Evolutionary conservation across 345 rosid species (phyloP).

Genomic region (Citrus maxima): DNA sequence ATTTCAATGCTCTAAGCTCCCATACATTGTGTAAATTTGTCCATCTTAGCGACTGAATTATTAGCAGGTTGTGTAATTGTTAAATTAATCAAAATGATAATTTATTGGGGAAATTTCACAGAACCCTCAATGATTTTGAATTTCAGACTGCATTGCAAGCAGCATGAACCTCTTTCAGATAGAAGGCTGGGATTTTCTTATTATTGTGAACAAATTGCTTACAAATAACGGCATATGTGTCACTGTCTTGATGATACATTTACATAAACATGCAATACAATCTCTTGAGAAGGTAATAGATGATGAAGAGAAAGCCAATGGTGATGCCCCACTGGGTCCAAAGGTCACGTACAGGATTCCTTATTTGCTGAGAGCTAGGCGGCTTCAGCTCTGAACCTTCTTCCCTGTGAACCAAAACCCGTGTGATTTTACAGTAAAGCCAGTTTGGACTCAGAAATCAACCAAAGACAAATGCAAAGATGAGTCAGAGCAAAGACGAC

Average conservation of each 20-base stretch:
- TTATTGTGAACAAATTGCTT: neutral
- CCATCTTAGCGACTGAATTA: neutral
- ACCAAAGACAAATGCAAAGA: neutral
- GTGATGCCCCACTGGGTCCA: conserved; percentile 22
- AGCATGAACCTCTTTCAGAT: neutral
- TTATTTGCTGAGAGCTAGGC: neutral
- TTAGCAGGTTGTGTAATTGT: neutral
- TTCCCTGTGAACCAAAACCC: conserved; percentile 15
- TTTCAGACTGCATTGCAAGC: neutral
- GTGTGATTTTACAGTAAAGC: neutral
- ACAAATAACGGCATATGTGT: neutral
- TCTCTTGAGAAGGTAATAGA: conserved; percentile 29
- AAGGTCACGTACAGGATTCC: neutral
- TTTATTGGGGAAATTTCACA: neutral
- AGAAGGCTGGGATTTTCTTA: neutral
- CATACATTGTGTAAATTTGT: no score
- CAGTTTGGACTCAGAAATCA: neutral
- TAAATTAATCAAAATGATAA: neutral
- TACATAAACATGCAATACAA: conserved; percentile 15
- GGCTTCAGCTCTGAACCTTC: neutral
- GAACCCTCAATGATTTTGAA: neutral
- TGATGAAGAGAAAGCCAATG: conserved; percentile 21
- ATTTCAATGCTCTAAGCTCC: neutral
- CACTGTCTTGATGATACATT: neutral
- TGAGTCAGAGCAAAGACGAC: neutral